Base-by-base conservation (phyloP, 140 eudicot genomes). In the Senecio squalidus region DNA sequence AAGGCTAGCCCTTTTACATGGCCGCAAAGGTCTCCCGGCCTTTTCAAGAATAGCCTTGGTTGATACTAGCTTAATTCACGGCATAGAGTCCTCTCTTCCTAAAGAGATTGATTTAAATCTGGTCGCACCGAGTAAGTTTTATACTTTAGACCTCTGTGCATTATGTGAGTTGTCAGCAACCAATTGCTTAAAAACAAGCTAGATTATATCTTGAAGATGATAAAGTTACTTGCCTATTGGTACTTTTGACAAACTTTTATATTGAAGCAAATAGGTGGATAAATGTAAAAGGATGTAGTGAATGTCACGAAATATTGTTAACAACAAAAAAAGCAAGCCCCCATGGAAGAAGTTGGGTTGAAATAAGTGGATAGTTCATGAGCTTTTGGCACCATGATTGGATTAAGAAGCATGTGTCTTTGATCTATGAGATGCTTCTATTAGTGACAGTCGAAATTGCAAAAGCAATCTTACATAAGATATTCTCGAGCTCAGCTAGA, bases 261-360 rank as follows among this genome's bases (percentile, higher is more conserved):
- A 82, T 85, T 15, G 60, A 75, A 58, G 78, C 69, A 0, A 60
- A 70, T 53, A 87, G 56, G 73, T 87, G 96, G 95, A 44, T n/a
- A n/a, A n/a, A n/a, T n/a, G n/a, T n/a, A n/a, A n/a, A n/a, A 62
- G 15, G 85, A 87, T 48, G 82, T 82, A 40, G 72, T 61, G 5
- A 58, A 41, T 63, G 64, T 81, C 36, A 83, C 87, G 55, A 55
- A 50, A 27, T 73, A 70, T n/a, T n/a, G n/a, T n/a, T n/a, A n/a
- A n/a, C n/a, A n/a, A n/a, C n/a, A n/a, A n/a, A n/a, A n/a, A n/a
- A n/a, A n/a, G n/a, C n/a, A n/a, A n/a, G n/a, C n/a, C n/a, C n/a
- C n/a, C n/a, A n/a, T n/a, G n/a, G n/a, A 17, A 70, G 78, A 55
- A 89, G 97, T 73, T 82, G 85, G 82, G 64, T 83, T 10, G 79